phyloP scores from a whole-genome alignment of 305 asterid genomes.

The Nicotiana rustica region DNA sequence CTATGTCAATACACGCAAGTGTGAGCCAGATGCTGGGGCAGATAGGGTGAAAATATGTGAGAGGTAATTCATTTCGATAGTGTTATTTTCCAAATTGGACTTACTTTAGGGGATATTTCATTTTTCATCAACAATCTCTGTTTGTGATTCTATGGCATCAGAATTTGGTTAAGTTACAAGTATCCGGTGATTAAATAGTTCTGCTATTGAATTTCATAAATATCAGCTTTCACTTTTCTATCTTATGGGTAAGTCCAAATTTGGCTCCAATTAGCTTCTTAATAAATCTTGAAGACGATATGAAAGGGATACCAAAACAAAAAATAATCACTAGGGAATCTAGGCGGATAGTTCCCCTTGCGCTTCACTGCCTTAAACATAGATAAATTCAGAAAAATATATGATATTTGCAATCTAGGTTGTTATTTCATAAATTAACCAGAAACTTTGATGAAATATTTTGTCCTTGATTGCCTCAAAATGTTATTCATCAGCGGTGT shows the following conservation, averaged over 20 bases:
- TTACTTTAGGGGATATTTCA: background rate
- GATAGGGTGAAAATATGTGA: conserved; percentile 77
- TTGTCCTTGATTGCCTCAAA: background rate
- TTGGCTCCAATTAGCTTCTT: background rate
- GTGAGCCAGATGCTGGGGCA: conserved; percentile 80
- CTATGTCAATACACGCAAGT: conserved; percentile 84
- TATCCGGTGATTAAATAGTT: background rate
- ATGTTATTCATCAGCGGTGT: background rate
- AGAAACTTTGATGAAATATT: background rate
- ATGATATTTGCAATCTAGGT: background rate
- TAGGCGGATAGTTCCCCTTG: conserved; percentile 13
- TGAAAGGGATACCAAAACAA: background rate
- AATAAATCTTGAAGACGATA: background rate
- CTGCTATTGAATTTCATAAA: conserved; percentile 6
- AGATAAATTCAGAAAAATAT: background rate
- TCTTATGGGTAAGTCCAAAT: background rate
- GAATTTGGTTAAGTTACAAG: conserved; percentile 14
- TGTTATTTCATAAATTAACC: background rate
- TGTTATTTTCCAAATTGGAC: conserved; percentile 35
- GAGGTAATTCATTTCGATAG: conserved; percentile 57
- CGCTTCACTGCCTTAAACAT: background rate
- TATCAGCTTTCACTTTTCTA: conserved; percentile 8
- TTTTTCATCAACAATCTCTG: background rate
- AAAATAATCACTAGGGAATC: background rate
- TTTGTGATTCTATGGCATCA: background rate